These are phyloP conservation scores for Pseudocercospora fuligena DNA, from an alignment of 2,329 filamentous ascomycete genomes.

Conservation along the genomic window DNA sequence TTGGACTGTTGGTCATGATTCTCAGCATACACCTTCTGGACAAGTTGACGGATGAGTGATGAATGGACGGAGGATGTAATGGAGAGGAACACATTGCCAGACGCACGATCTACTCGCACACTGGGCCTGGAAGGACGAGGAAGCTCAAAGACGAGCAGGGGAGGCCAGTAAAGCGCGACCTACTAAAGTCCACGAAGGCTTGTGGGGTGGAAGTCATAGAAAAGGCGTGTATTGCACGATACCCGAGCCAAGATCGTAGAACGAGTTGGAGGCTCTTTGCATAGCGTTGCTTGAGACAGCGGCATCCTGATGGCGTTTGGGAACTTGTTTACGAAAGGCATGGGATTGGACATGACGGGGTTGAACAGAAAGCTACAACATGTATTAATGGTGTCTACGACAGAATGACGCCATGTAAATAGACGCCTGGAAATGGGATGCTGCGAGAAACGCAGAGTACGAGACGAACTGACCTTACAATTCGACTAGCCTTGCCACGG, in stretches of 20 bases:
- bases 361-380: neutral
- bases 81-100: neutral
- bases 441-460: neutral
- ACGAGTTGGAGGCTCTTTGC: slow-evolving; percentile 8
- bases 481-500: too few species aligned
- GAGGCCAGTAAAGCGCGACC: neutral
- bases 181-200: neutral
- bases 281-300: slow-evolving; percentile 11
- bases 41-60: slow-evolving; percentile 56
- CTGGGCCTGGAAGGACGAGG: slow-evolving; percentile 2
- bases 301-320: slow-evolving; percentile 11
- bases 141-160: neutral
- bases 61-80: neutral
- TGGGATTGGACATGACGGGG: neutral
- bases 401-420: slow-evolving; percentile 7
- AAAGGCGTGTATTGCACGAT: neutral
- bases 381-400: slow-evolving; percentile 10
- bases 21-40: slow-evolving; percentile 83
- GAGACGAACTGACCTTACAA: too few species aligned
- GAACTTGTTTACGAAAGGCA: neutral
- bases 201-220: neutral
- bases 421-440: slow-evolving; percentile 3
- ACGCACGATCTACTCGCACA: neutral
- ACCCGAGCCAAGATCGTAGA: neutral
- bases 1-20: slow-evolving; percentile 94